phyloP scores from a whole-genome alignment of 2,329 filamentous ascomycete genomes.

The Ascochyta fabae region DNA sequence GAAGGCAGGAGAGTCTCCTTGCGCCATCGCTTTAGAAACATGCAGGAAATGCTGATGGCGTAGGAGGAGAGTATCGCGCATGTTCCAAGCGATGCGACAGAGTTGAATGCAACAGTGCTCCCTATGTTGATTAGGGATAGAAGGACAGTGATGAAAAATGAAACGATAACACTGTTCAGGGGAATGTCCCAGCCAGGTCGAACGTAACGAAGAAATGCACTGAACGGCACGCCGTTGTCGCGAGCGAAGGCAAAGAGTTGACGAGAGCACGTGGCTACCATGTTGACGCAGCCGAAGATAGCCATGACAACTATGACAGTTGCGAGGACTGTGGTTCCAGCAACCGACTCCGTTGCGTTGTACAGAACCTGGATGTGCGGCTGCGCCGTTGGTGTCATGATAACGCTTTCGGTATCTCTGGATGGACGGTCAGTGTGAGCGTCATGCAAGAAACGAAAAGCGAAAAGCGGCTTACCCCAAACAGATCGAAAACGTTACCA shows the following conservation, averaged over 20 bases:
- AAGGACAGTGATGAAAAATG: conserved; percentile 48
- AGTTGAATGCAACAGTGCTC: conserved; percentile 44
- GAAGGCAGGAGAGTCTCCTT: conserved; percentile 52
- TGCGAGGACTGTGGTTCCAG: conserved; percentile 28
- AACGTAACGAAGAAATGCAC: conserved; percentile 21
- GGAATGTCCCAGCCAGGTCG: conserved; percentile 41
- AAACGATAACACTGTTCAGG: conserved; percentile 54
- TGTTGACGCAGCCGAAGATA: conserved; percentile 33
- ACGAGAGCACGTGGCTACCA: conserved; percentile 36
- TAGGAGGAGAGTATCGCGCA: conserved; percentile 35
- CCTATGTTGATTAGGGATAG: conserved; percentile 60
- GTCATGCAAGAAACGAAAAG: too few relatives aligned
- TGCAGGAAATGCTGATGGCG: conserved; percentile 54
- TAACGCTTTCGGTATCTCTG: conserved; percentile 18
- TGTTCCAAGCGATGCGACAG: conserved; percentile 31
- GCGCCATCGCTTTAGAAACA: conserved; percentile 54
- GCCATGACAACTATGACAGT: conserved; percentile 36
- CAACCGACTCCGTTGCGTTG: conserved; percentile 6
- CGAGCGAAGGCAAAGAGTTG: conserved; percentile 45
- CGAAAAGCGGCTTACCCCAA: too few relatives aligned
- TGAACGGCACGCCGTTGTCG: conserved; percentile 30
- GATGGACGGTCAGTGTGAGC: not conserved
- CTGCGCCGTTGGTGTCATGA: conserved; percentile 4
- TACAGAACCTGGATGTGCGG: conserved; percentile 16
- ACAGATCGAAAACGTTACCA: too few relatives aligned